Evolutionary conservation across 192 early-diverging fungal species (phyloP).

Genomic region (Mortierella claussenii): DNA sequence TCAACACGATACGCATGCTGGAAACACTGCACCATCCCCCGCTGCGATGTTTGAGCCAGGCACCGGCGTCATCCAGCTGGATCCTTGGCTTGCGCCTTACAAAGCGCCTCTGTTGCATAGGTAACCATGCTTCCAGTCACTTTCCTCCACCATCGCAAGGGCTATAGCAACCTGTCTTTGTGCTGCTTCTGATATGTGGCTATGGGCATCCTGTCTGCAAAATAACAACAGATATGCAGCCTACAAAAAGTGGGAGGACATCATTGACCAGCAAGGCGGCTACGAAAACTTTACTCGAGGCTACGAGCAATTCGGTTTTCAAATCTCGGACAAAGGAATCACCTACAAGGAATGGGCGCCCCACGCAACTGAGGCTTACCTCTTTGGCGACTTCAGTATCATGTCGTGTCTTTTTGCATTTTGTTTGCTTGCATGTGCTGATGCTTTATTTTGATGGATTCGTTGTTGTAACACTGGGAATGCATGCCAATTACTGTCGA

Average conservation of each 20-base stretch:
- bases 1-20: too few relatives aligned
- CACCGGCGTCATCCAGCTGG: constrained; percentile 73
- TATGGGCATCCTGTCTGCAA: background rate
- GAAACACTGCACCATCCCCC: background rate
- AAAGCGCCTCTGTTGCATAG: constrained; percentile 66
- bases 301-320: constrained; percentile 86
- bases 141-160: too few relatives aligned
- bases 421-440: background rate
- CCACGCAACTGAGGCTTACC: constrained; percentile 74
- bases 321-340: constrained; percentile 72
- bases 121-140: constrained; percentile 35
- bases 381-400: constrained; percentile 95
- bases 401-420: background rate
- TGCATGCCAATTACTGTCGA: too few relatives aligned
- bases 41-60: constrained; percentile 55
- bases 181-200: background rate
- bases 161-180: too few relatives aligned
- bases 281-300: constrained; percentile 86
- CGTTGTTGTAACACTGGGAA: background rate
- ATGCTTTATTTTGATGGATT: too few relatives aligned
- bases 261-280: constrained; percentile 81
- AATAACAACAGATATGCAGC: constrained; percentile 57
- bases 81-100: constrained; percentile 86
- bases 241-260: constrained; percentile 77
- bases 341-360: constrained; percentile 98